Evolutionary conservation across 441 rosid species (phyloP).

Genomic region (Bocquillonia castaneifolia): DNA sequence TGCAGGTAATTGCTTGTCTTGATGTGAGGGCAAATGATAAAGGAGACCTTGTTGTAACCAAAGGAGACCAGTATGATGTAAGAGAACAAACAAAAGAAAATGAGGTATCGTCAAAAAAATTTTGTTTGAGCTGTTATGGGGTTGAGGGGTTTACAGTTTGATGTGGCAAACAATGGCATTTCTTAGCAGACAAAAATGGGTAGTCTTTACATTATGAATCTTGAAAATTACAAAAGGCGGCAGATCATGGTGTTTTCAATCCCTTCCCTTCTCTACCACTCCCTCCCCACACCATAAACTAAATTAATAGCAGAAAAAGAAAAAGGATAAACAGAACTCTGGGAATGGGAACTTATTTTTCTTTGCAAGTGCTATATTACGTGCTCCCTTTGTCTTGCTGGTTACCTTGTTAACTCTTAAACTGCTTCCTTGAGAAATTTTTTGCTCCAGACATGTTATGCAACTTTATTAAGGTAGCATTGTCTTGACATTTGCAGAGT

Average conservation of each 20-base stretch:
- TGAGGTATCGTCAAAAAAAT: constrained; percentile 49
- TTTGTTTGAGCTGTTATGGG: not conserved
- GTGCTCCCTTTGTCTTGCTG: not conserved
- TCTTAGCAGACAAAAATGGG: not conserved
- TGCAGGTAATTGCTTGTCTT: constrained; percentile 91
- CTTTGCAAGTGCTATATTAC: not conserved
- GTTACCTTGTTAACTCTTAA: not conserved
- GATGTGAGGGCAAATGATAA: constrained; percentile 93
- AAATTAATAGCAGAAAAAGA: not conserved
- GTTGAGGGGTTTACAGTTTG: not conserved
- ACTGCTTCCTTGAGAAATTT: not conserved
- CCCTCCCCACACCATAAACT: not conserved
- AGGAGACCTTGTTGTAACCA: constrained; percentile 96
- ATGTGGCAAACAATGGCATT: not conserved
- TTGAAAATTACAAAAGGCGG: not conserved
- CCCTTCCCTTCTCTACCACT: not conserved
- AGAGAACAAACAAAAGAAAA: constrained; percentile 77
- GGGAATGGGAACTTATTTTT: not conserved
- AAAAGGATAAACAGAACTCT: not conserved
- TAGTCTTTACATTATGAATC: not conserved
- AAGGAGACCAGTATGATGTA: constrained; percentile 96
- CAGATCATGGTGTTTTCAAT: not conserved
- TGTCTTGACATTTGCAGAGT: not conserved
- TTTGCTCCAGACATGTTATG: not conserved
- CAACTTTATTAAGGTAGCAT: not conserved